A percentile compares a stretch with the other conserved stretches of the same genome.
Evolutionary conservation across 257 asterid genomes (phyloP).

Genomic region (Handroanthus guayacan): DNA sequence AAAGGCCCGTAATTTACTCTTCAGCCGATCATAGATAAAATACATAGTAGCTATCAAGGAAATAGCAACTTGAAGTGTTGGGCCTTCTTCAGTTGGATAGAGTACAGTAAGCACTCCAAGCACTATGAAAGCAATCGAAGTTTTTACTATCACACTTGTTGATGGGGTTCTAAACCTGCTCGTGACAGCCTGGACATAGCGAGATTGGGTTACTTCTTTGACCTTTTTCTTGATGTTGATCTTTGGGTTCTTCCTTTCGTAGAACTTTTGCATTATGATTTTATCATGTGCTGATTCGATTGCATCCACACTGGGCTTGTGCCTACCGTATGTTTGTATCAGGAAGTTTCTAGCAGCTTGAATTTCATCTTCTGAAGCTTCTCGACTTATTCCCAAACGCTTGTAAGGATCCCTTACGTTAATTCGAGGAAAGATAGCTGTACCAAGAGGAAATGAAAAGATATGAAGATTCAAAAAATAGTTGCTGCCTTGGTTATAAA

Average conservation of each 20-base stretch:
- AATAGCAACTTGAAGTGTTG: constrained; percentile 90
- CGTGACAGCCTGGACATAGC: constrained; percentile 78
- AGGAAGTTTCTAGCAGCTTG: constrained; percentile 89
- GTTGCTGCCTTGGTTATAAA: not conserved
- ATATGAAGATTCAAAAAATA: constrained; percentile 24
- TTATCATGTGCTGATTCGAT: constrained; percentile 96
- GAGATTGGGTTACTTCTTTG: constrained; percentile 80
- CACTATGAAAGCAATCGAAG: constrained; percentile 72
- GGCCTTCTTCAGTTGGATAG: constrained; percentile 98
- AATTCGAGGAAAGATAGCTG: constrained; percentile 89
- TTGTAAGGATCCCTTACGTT: constrained; percentile 89
- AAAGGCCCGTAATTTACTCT: constrained; percentile 74
- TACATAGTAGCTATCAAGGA: constrained; percentile 76
- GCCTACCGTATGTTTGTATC: constrained; percentile 76
- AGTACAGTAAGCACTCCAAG: constrained; percentile 88
- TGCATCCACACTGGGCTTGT: constrained; percentile 91
- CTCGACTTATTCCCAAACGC: constrained; percentile 85
- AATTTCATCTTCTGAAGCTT: constrained; percentile 95
- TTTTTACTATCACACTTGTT: constrained; percentile 64
- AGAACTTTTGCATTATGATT: constrained; percentile 91
- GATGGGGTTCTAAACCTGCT: constrained; percentile 89
- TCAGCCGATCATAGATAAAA: constrained; percentile 79
- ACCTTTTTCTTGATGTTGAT: constrained; percentile 87
- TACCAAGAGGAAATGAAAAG: constrained; percentile 22
- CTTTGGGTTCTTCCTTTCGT: constrained; percentile 93